phyloP scores from a whole-genome alignment of 768 basidiomycete species.

The Mycena alexandri region DNA sequence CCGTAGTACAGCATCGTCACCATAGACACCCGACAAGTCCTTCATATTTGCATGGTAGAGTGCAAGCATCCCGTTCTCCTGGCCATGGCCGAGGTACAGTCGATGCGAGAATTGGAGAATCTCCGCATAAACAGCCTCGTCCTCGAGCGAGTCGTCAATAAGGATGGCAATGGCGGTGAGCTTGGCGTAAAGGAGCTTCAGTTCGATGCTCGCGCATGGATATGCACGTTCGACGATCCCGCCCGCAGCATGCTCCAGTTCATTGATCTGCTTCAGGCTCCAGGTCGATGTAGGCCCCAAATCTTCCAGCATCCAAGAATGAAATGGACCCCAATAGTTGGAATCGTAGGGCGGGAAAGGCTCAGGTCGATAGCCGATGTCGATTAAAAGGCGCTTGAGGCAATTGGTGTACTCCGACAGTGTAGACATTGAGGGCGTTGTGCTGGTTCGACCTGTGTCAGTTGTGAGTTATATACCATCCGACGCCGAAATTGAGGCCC shows the following conservation, averaged over 20 bases:
- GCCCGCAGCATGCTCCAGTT: conserved; percentile 28
- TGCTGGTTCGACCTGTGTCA: too few species aligned
- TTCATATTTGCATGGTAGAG: conserved; percentile 9
- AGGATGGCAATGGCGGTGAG: conserved; percentile 21
- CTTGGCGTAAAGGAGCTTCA: conserved; percentile 24
- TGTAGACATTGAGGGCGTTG: conserved; percentile 4
- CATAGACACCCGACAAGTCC: conserved; percentile 19
- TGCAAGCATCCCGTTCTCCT: conserved; percentile 22
- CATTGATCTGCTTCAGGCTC: conserved; percentile 7
- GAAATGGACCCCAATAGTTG: conserved; percentile 15
- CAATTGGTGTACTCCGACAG: conserved; percentile 11
- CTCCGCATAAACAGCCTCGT: conserved; percentile 13
- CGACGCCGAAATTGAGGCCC: too few species aligned
- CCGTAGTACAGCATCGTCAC: conserved; percentile 11
- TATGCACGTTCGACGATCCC: conserved; percentile 11
- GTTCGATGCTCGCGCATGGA: conserved; percentile 13
- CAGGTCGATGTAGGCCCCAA: conserved; percentile 26
- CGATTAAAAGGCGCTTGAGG: conserved; percentile 19
- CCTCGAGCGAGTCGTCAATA: conserved; percentile 29
- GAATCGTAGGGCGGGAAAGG: conserved; percentile 15
- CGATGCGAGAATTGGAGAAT: conserved; percentile 19
- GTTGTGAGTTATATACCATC: too few species aligned
- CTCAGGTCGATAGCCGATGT: conserved; percentile 20
- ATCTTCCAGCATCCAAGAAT: conserved; percentile 8
- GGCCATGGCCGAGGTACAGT: conserved; percentile 12